Evolutionary conservation across 805 yeast species (phyloP), one percentile per base, ranked within the genome.

Genomic region (Starmerella bombicola): DNA sequence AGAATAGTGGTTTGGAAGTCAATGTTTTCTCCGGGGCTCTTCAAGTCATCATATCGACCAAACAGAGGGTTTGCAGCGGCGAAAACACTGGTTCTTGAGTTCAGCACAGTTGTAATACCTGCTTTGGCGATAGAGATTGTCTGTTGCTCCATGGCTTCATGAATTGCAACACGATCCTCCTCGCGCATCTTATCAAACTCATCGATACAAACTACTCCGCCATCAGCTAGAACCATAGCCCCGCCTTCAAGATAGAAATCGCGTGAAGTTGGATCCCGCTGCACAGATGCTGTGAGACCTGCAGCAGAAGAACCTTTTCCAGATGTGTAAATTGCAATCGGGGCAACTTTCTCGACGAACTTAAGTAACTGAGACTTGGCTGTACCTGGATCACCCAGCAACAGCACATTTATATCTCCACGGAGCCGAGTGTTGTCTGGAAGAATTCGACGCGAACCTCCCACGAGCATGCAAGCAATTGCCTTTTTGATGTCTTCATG

Each of bases 251-350:
- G 67, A 59, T 82, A 88, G 60, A 88, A 91, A 53, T 91, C 98
- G 48, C 95, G 68, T 0, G 95, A 81, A 4, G 46, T 38, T 1
- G 83, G 70, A 59, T 91, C 97, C 59, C 95, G 72, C 64, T 88
- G 98, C 16, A 91, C 97, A 15, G 94, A 80, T 0, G 98, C 98
- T 2, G 99, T 91, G 62, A 91, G 71, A 76, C 99, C 99, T 2
- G 97, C 99, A 2, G 99, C 99, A 9, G 97, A 88, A 0, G 98
- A 88, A 55, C 99, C 99, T 58, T 91, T 91, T 66, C 99, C 99
- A 0, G 97, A 85, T 0, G 99, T 88, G 61, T 88, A 91, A 29
- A 91, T 86, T 3, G 97, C 76, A 43, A 88, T 84, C 10, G 97
- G 97, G 3, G 95, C 75, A 17, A 82, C 85, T 56, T 88, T 86